phyloP scores from a whole-genome alignment of 148 eudicot genomes.

The Rhododendron ferrugineum region DNA sequence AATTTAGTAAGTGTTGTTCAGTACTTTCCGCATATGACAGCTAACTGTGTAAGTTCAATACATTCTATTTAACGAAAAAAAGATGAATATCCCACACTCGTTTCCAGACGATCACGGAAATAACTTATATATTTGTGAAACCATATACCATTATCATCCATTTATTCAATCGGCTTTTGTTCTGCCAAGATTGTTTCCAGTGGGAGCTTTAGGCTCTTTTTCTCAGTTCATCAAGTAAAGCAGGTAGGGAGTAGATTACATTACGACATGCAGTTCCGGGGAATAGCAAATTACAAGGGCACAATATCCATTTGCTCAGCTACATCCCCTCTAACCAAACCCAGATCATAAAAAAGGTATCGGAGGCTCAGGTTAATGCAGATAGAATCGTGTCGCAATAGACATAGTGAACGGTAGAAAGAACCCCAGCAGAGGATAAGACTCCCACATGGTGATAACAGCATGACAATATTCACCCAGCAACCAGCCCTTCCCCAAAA shows the following conservation, averaged over 20 bases:
- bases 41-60: background rate
- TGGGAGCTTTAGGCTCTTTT: background rate
- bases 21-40: background rate
- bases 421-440: background rate
- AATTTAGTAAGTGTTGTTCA: background rate
- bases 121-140: background rate
- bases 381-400: background rate
- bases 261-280: background rate
- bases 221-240: background rate
- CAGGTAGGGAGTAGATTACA: background rate
- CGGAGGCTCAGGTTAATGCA: background rate
- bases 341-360: background rate
- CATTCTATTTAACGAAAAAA: background rate
- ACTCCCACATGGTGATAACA: background rate
- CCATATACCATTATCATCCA: background rate
- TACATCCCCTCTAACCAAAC: background rate
- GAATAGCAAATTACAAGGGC: background rate
- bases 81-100: background rate
- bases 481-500: background rate
- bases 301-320: background rate
- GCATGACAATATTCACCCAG: background rate
- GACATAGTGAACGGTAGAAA: background rate
- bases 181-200: background rate
- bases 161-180: background rate
- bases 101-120: background rate